Evolutionary conservation across 306 rosid genomes (phyloP), one percentile per base, ranked within the genome.

Genomic region (Rosa lucieae): DNA sequence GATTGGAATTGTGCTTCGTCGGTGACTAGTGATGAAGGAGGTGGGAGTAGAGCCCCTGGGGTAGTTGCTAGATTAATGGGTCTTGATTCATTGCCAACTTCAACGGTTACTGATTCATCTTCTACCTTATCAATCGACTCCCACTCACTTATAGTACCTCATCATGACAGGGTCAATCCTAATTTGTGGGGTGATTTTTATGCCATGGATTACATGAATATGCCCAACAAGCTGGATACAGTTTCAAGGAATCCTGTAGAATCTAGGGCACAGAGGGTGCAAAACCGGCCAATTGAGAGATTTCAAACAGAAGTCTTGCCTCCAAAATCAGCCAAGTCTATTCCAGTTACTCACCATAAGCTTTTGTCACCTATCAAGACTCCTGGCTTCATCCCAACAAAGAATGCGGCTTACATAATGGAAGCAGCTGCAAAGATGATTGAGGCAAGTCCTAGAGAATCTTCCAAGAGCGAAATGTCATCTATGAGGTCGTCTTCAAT

Each of bases 51-150:
- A 88, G 92, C 88, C 77, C 97, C 97, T 1, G 87, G 99, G 23
- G 89, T 89, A 29, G 98, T 95, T 49, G 99, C 99, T 4, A 89
- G 96, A 81, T 91, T 95, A 53, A 95, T 95, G 99, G 99, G 98
- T 72, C 85, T 95, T 88, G 97, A 95, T 78, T 86, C 93, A 12
- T 82, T 95, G 85, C 97, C 97, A 15, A 82, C 87, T 79, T 73
- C 87, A 0, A 85, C 75, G 14, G 73, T 71, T n/a, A 8, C 79
- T 1, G 93, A 89, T 83, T 82, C 84, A 59, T 85, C 87, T 70
- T 87, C 89, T 62, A 68, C 84, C 63, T 68, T 81, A 12, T 79
- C 69, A 5, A 55, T 83, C 65, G 87, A 88, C 48, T 79, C 91
- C 69, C 61, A 48, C 84, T 84, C 91, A 17, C 79, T 78, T 40